A percentile compares a stretch with the other conserved stretches of the same genome.
Conservation (phyloP, 305 asterid genomes). For the Fraxinus platypoda region DNA sequence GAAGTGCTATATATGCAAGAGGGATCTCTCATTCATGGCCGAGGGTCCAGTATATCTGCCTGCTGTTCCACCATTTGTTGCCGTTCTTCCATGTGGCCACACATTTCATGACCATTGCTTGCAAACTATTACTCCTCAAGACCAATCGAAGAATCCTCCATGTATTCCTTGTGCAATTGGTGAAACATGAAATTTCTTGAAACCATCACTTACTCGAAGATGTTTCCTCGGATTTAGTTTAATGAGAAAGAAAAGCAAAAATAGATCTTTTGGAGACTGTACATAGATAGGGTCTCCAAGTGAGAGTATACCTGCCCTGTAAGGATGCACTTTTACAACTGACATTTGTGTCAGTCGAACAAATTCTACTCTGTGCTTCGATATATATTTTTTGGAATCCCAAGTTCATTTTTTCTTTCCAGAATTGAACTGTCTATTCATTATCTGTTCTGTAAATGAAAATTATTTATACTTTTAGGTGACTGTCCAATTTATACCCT, state of each 20-base stretch:
- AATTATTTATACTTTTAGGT: neutral
- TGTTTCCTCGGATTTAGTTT: neutral
- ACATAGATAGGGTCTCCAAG: neutral
- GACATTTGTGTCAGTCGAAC: neutral
- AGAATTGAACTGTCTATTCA: neutral
- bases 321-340: neutral
- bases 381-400: neutral
- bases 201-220: neutral
- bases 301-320: neutral
- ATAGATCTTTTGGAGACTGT: neutral
- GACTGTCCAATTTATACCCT: neutral
- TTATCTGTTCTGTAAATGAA: neutral
- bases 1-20: constrained; percentile 64
- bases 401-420: neutral
- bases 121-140: constrained; percentile 64
- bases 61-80: constrained; percentile 47
- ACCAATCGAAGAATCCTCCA: constrained; percentile 55
- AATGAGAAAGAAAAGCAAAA: neutral
- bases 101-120: constrained; percentile 79
- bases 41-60: constrained; percentile 63
- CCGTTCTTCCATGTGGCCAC: constrained; percentile 84
- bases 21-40: constrained; percentile 61
- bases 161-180: constrained; percentile 87
- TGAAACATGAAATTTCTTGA: constrained; percentile 35
- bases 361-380: neutral